Evolutionary conservation across 805 yeast species (phyloP).

Genomic region (Candida silvicultrix): DNA sequence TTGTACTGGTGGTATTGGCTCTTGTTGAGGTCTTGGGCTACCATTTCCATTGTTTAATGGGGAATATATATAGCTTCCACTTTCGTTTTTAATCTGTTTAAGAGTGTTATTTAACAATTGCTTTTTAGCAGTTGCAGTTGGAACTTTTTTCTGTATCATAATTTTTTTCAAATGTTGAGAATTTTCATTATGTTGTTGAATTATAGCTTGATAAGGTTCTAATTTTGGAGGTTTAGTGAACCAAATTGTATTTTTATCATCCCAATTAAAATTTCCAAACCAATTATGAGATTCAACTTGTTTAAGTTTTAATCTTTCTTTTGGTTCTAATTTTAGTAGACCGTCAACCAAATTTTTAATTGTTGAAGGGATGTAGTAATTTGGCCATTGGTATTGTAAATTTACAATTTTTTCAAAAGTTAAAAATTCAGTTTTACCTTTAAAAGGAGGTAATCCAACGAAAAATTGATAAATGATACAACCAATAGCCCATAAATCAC

Average conservation of each 20-base stretch:
- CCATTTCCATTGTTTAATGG: not conserved
- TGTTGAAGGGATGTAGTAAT: constrained; percentile 52
- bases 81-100: constrained; percentile 19
- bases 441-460: constrained; percentile 85
- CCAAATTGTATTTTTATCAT: constrained; percentile 65
- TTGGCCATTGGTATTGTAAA: constrained; percentile 66
- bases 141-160: constrained; percentile 13
- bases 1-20: not conserved
- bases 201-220: constrained; percentile 51
- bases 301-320: constrained; percentile 49
- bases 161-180: constrained; percentile 10
- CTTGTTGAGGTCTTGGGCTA: not conserved
- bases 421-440: constrained; percentile 73
- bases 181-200: constrained; percentile 21
- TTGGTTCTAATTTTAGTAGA: constrained; percentile 67
- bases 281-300: constrained; percentile 65
- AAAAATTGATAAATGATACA: constrained; percentile 93
- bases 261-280: constrained; percentile 65
- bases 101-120: constrained; percentile 19
- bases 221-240: constrained; percentile 56
- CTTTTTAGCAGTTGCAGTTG: constrained; percentile 18
- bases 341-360: constrained; percentile 62
- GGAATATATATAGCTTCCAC: not conserved
- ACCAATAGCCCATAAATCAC: constrained; percentile 98
- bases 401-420: constrained; percentile 82